Evolutionary conservation across 257 asterid species (phyloP), one percentile per base, ranked within the genome.

Genomic region (Agastache rugosa): DNA sequence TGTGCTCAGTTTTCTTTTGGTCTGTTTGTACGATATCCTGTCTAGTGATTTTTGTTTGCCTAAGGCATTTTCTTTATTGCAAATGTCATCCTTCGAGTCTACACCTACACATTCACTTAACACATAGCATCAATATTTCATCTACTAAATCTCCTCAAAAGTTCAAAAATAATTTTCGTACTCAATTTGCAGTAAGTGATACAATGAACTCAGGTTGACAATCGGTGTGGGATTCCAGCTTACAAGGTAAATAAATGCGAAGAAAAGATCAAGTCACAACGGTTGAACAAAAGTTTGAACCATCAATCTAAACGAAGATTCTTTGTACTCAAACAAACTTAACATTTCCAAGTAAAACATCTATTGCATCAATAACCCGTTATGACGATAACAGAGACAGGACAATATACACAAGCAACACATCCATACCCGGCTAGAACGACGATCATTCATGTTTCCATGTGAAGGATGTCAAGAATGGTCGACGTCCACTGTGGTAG

Each of bases 371-470:
- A 11, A 45, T 15, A 73, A 34, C 20, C 16, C 2, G 27, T 1
- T 23, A 20, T 6, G 11, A 22, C 16, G 37, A 37, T 39, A 61
- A 54, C 22, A 71, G 8, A 53, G 37, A 55, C 59, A 41, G 15
- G 60, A 65, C 9, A 11, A 75, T 23, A 10, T 48, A 70, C 6
- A 56, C 11, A 2, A 65, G 29, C 66, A 64, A 29, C 68, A 44
- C 14, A 64, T 23, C 51, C 67, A 47, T 71, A 78, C 67, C 74
- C 11, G 29, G 8, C 55, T 11, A 62, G 77, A 77, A 44, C 59
- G 25, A 48, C n/a, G 8, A 25, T 8, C 31, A 34, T 10, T 51
- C 72, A 44, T 59, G 34, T 47, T 69, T 50, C 63, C 62, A 6
- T 47, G 37, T 6, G 72, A 60, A 69, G 53, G 72, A 42, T 17